Conservation (phyloP, 2,329 filamentous ascomycete species). For the Botrytis elliptica region DNA sequence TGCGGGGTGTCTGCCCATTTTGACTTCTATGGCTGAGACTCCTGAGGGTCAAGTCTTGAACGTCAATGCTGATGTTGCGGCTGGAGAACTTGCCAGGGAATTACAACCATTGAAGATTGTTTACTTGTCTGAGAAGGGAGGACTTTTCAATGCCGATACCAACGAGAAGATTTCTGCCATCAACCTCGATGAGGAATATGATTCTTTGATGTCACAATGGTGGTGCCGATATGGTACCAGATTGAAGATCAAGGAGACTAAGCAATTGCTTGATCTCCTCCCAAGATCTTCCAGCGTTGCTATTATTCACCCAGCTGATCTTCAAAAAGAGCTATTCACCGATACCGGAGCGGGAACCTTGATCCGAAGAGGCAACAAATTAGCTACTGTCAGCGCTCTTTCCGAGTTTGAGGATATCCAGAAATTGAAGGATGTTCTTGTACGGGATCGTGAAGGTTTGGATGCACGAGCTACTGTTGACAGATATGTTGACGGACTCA, state of each 20-base stretch:
- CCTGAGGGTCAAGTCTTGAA: conserved; percentile 90
- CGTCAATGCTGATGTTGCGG: conserved; percentile 96
- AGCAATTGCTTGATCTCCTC: conserved; percentile 84
- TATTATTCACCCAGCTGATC: conserved; percentile 92
- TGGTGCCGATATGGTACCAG: conserved; percentile 96
- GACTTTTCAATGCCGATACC: conserved; percentile 89
- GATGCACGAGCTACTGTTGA: conserved; percentile 83
- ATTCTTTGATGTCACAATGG: conserved; percentile 84
- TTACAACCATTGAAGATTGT: conserved; percentile 96
- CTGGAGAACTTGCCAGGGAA: conserved; percentile 84
- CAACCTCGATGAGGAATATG: conserved; percentile 95
- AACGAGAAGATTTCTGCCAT: conserved; percentile 95
- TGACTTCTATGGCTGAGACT: conserved; percentile 96
- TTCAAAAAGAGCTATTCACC: conserved; percentile 96
- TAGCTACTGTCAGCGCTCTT: conserved; percentile 70
- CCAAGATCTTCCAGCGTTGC: conserved; percentile 92
- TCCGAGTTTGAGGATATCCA: conserved; percentile 73
- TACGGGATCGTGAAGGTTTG: conserved; percentile 77
- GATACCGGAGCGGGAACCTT: conserved; percentile 92
- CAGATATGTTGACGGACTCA: conserved; percentile 77
- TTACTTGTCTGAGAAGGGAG: conserved; percentile 97
- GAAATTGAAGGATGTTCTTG: conserved; percentile 76
- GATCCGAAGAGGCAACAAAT: conserved; percentile 87
- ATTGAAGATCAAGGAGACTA: conserved; percentile 97
- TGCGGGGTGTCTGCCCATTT: conserved; percentile 85